A percentile compares a stretch with the other conserved stretches of the same genome.
Evolutionary conservation across 2,329 filamentous ascomycete species (phyloP).

Genomic region (Aspergillus persii): DNA sequence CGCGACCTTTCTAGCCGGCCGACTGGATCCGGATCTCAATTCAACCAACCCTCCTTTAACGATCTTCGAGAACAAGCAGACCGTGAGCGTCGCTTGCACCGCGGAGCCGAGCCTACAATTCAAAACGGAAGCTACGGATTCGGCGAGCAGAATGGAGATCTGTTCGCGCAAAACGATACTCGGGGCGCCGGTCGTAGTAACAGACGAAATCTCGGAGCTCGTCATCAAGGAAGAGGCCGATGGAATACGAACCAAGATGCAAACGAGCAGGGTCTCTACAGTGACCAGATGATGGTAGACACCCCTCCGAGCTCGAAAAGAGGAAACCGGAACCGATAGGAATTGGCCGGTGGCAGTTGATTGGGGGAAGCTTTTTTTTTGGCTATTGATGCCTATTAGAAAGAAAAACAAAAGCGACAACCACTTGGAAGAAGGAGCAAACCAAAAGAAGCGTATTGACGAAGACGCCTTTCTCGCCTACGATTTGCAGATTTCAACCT

Average conservation of each 20-base stretch:
- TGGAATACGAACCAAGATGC: slow-evolving; percentile 10
- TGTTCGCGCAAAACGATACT: not conserved
- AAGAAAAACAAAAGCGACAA: not conserved
- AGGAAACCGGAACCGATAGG: slow-evolving; percentile 19
- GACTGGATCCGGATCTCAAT: not conserved
- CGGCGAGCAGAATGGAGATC: slow-evolving; percentile 17
- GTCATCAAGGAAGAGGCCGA: slow-evolving; percentile 8
- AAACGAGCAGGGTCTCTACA: slow-evolving; percentile 32
- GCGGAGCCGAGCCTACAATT: slow-evolving; percentile 32
- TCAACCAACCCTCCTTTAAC: slow-evolving; percentile 28
- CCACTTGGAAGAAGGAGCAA: not conserved
- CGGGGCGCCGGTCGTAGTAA: slow-evolving; percentile 14
- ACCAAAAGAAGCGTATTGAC: not conserved
- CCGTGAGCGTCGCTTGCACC: slow-evolving; percentile 36
- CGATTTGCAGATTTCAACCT: not conserved
- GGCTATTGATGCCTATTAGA: not conserved
- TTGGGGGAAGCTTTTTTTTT: not conserved
- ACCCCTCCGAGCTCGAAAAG: slow-evolving; percentile 27
- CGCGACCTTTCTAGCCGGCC: slow-evolving; percentile 11
- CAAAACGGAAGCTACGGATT: slow-evolving; percentile 44
- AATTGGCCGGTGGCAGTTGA: not conserved
- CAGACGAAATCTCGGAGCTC: slow-evolving; percentile 15
- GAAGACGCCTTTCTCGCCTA: not conserved
- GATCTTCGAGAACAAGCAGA: slow-evolving; percentile 41
- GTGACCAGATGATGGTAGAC: slow-evolving; percentile 43